phyloP scores from a whole-genome alignment of 1,284 basidiomycete species.

The Puccinia coronata region DNA sequence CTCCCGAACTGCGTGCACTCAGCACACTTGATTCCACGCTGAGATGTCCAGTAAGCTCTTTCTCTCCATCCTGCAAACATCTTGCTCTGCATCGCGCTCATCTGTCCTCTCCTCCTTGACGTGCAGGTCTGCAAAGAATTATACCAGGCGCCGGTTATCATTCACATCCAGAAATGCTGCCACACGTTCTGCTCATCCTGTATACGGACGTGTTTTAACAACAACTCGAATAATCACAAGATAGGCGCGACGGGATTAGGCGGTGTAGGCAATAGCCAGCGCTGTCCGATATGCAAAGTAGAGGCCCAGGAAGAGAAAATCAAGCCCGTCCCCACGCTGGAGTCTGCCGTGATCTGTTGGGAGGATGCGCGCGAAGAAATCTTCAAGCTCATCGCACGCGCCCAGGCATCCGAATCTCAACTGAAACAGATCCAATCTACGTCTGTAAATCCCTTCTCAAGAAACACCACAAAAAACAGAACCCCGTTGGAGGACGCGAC shows the following conservation, averaged over 20 bases:
- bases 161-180: constrained; percentile 47
- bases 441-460: background rate
- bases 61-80: no score
- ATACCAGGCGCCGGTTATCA: constrained; percentile 43
- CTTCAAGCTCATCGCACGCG: constrained; percentile 30
- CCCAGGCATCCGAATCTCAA: constrained; percentile 12
- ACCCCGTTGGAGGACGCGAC: background rate
- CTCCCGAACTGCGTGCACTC: constrained; percentile 18
- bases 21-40: constrained; percentile 29
- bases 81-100: no score
- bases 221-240: constrained; percentile 41
- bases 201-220: constrained; percentile 43
- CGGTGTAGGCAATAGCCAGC: constrained; percentile 47
- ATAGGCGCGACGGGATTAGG: constrained; percentile 43
- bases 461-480: background rate
- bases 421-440: constrained; percentile 12
- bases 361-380: constrained; percentile 44
- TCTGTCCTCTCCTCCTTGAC: no score
- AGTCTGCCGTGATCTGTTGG: constrained; percentile 33
- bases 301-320: constrained; percentile 49
- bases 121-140: constrained; percentile 50
- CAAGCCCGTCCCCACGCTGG: constrained; percentile 45
- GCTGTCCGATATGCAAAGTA: constrained; percentile 48
- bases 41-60: constrained; percentile 47
- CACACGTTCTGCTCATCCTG: constrained; percentile 48